These are phyloP conservation scores for Xylaria sp. DNA, from an alignment of 2,329 filamentous ascomycete genomes.

Conservation along the genomic window DNA sequence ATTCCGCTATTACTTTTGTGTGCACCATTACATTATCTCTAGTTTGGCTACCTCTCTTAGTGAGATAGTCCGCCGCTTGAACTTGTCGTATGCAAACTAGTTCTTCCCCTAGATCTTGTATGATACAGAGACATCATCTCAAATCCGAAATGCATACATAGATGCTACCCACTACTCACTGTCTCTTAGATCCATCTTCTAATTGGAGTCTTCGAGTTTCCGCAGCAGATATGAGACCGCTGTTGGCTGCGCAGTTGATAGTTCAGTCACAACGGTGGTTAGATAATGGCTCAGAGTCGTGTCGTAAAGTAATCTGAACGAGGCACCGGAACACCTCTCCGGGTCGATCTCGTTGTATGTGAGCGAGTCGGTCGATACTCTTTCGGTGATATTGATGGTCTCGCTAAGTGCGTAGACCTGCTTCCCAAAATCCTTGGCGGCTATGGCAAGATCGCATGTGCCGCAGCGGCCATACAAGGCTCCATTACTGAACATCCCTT, in stretches of 20 bases:
- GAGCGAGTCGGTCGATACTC: conserved; percentile 90
- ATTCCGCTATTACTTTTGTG: conserved; percentile 25
- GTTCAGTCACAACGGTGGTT: conserved; percentile 89
- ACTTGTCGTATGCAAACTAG: conserved; percentile 34
- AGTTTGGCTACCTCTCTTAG: conserved; percentile 12
- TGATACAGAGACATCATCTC: conserved; percentile 34
- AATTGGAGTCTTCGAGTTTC: conserved; percentile 67
- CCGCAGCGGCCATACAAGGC: conserved; percentile 88
- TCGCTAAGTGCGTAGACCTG: conserved; percentile 92
- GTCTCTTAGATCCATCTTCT: conserved; percentile 44
- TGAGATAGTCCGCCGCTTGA: conserved; percentile 21
- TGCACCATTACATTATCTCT: neutral
- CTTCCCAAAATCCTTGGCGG: conserved; percentile 78
- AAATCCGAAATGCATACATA: conserved; percentile 26
- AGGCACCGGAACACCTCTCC: conserved; percentile 69
- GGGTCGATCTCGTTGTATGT: conserved; percentile 92
- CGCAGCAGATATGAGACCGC: conserved; percentile 76
- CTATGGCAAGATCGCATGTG: conserved; percentile 86
- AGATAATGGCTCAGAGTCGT: conserved; percentile 89
- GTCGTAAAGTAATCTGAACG: conserved; percentile 83
- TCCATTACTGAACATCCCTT: conserved; percentile 96
- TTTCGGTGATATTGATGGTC: conserved; percentile 89
- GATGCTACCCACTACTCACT: conserved; percentile 22
- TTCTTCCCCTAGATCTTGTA: conserved; percentile 32
- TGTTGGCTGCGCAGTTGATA: conserved; percentile 85